Percentiles rank a stretch among this genome's conserved stretches.
Evolutionary conservation across 805 yeast species (phyloP).

Genomic region (Ogataea chonburiensis): DNA sequence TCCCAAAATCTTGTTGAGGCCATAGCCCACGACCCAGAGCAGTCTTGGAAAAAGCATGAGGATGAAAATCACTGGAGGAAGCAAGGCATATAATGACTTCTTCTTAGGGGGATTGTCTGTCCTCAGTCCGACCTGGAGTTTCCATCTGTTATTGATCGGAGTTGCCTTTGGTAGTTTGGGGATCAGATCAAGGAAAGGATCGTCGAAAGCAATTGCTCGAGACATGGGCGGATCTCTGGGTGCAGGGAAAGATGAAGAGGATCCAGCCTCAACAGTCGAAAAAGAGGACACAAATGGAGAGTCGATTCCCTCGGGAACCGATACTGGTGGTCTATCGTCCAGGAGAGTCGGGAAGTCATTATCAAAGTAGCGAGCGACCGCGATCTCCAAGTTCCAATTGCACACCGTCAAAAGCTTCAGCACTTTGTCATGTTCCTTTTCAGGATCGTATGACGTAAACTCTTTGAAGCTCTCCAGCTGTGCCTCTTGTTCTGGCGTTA

Average conservation of each 20-base stretch:
- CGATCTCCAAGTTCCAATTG: slow-evolving; percentile 61
- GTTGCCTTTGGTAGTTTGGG: slow-evolving; percentile 38
- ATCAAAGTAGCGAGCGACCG: slow-evolving; percentile 63
- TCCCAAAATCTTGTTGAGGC: slow-evolving; percentile 36
- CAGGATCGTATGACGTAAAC: slow-evolving; percentile 46
- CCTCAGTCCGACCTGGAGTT: slow-evolving; percentile 32
- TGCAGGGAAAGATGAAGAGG: slow-evolving; percentile 9
- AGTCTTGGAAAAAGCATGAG: slow-evolving; percentile 56
- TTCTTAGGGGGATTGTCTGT: slow-evolving; percentile 2
- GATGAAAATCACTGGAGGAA: slow-evolving; percentile 46
- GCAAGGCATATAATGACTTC: slow-evolving; percentile 7
- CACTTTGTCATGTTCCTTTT: slow-evolving; percentile 46
- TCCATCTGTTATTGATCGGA: slow-evolving; percentile 38
- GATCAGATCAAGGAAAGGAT: slow-evolving; percentile 27
- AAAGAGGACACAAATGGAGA: not conserved
- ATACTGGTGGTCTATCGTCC: slow-evolving; percentile 17
- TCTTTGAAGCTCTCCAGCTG: slow-evolving; percentile 48
- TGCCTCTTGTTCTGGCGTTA: slow-evolving; percentile 39
- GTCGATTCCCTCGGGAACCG: slow-evolving; percentile 10
- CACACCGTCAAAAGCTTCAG: slow-evolving; percentile 47
- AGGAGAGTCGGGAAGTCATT: slow-evolving; percentile 41
- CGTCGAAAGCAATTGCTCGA: slow-evolving; percentile 23
- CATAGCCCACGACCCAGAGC: slow-evolving; percentile 41
- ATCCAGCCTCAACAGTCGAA: slow-evolving; percentile 3
- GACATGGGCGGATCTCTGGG: slow-evolving; percentile 12